phyloP scores from a whole-genome alignment of 176 grass and related monocot genomes.

The Cenchrus americanus region DNA sequence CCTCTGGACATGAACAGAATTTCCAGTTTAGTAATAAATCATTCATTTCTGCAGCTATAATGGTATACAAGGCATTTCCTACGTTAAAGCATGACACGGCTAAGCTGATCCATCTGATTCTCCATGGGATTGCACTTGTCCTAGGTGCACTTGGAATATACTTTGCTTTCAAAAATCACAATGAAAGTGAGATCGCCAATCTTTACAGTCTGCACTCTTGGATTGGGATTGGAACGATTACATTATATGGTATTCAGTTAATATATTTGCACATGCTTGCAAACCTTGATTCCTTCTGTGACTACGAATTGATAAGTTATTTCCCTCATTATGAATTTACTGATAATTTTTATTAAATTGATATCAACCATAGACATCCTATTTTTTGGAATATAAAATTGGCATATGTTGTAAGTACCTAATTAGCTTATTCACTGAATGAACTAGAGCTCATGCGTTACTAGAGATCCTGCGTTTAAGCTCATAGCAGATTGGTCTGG shows the following conservation, averaged over 20 bases:
- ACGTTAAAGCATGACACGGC: slow-evolving; percentile 58
- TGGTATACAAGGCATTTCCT: slow-evolving; percentile 69
- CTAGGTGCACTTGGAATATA: slow-evolving; percentile 81
- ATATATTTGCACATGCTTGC: slow-evolving; percentile 3
- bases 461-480: no score
- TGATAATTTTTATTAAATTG: background rate
- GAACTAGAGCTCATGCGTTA: no score
- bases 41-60: slow-evolving; percentile 73
- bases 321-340: background rate
- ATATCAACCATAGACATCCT: background rate
- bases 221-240: slow-evolving; percentile 80
- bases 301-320: background rate
- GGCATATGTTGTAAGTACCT: no score
- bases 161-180: slow-evolving; percentile 87
- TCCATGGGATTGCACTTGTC: slow-evolving; percentile 72
- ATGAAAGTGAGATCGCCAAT: slow-evolving; percentile 87
- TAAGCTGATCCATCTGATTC: slow-evolving; percentile 72
- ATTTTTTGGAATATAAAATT: no score
- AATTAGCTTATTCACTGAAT: no score
- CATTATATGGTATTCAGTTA: slow-evolving; percentile 85
- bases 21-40: slow-evolving; percentile 30
- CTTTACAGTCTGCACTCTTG: slow-evolving; percentile 91
- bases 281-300: background rate
- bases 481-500: no score
- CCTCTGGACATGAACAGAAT: background rate